Base-by-base conservation (phyloP, 2,329 filamentous ascomycete genomes). In the Exophiala aquamarina region DNA sequence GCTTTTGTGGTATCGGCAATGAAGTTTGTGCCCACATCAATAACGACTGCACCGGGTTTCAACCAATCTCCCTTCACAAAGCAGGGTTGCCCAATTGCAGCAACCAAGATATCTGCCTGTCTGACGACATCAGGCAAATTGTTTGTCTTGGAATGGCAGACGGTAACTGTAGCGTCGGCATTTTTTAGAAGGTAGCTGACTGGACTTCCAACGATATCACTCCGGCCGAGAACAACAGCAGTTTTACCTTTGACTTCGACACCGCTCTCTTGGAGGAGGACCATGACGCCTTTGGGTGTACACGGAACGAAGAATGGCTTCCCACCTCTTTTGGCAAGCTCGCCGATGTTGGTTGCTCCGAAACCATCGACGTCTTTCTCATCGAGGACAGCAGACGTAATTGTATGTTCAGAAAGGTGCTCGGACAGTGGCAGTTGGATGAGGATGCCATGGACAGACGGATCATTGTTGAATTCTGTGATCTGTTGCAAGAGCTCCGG, bases 351-450 rank as follows among this genome's bases (percentile, higher is more conserved):
- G 63, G 79, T 80, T 47, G 89, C 86, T 47, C 93, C 92, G 64
- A 98, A 98, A 42, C 93, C 93, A 70, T 98, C 93, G 41, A 98
- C 93, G 75, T 98, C 93, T 73, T 98, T 98, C 70, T 93, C 87
- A 61, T 92, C 87, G 34, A 87, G 79, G 14, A 98, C 93, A 15
- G 89, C 86, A 39, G 90, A 95, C 23, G 93, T 98, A 63, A 98
- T 77, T 33, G 79, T 75, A 66, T 95, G 89, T 74, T 98, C 93
- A 49, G 90, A 89, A 62, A 98, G 84, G 67, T 94, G 87, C 61
- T 83, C 83, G 14, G 93, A 93, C 15, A 98, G 76, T 29, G 93
- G 93, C 50, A 98, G 73, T 71, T 98, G 93, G 36, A 98, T 91
- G 50, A 98, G 78, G 61, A 98, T 89, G 58, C 93, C 93, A 67